Percentiles rank a stretch among this genome's conserved stretches.
These are phyloP conservation scores for Phytomonas francai DNA, from an alignment of 208 protist species.

Conservation along the genomic window DNA sequence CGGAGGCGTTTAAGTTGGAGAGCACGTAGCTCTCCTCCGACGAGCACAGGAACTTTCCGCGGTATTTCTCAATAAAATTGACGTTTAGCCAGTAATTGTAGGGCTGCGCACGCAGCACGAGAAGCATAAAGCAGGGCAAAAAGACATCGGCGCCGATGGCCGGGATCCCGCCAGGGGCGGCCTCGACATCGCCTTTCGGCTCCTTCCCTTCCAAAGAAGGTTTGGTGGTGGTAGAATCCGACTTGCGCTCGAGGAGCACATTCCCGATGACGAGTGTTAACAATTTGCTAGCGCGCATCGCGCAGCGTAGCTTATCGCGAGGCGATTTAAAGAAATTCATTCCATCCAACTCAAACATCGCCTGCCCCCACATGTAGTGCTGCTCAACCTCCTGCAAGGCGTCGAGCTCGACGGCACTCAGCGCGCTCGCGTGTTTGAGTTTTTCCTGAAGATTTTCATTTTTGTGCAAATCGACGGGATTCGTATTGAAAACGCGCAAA, in stretches of 20 bases:
- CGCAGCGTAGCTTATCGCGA: slow-evolving; percentile 65
- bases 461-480: slow-evolving; percentile 24
- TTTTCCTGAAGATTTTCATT: slow-evolving; percentile 34
- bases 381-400: slow-evolving; percentile 50
- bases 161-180: background rate
- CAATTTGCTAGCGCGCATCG: slow-evolving; percentile 51
- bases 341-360: slow-evolving; percentile 78
- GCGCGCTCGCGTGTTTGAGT: slow-evolving; percentile 23
- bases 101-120: slow-evolving; percentile 60
- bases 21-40: slow-evolving; percentile 72
- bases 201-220: background rate
- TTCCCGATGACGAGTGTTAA: slow-evolving; percentile 40
- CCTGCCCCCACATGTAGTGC: slow-evolving; percentile 68
- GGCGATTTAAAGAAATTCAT: slow-evolving; percentile 85
- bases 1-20: slow-evolving; percentile 46
- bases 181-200: background rate
- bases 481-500: slow-evolving; percentile 38
- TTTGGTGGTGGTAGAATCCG: slow-evolving; percentile 7
- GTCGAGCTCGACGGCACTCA: slow-evolving; percentile 45
- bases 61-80: slow-evolving; percentile 56
- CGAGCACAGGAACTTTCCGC: slow-evolving; percentile 23
- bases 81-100: slow-evolving; percentile 69
- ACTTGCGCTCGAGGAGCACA: slow-evolving; percentile 22
- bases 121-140: slow-evolving; percentile 73
- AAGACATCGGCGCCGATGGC: slow-evolving; percentile 62